A percentile compares a stretch with the other conserved stretches of the same genome.
phyloP scores from a whole-genome alignment of 495 filamentous ascomycete genomes.

The Tuber umbilicatum region DNA sequence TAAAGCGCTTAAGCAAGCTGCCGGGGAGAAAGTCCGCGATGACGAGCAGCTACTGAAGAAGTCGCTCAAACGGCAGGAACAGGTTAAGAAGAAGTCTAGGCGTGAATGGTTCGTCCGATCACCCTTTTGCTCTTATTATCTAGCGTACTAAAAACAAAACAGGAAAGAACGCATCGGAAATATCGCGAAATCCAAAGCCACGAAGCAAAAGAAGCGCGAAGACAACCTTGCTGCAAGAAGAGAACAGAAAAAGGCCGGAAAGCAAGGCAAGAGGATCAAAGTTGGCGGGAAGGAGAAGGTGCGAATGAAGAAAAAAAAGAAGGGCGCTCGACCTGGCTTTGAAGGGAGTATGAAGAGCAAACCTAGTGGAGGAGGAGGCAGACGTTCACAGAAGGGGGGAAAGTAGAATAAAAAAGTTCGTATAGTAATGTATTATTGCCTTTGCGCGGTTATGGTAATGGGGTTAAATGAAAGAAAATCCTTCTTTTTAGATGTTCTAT shows the following conservation, averaged over 20 bases:
- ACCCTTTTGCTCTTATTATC: no score
- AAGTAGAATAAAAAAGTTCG: not conserved
- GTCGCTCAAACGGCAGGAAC: slow-evolving; percentile 86
- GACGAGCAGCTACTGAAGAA: slow-evolving; percentile 87
- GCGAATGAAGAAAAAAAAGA: slow-evolving; percentile 50
- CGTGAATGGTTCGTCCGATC: slow-evolving; percentile 59
- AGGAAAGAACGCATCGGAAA: slow-evolving; percentile 64
- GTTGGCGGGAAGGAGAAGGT: slow-evolving; percentile 43
- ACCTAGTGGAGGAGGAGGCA: not conserved
- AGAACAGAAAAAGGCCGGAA: slow-evolving; percentile 64
- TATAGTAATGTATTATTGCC: not conserved
- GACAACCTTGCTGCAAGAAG: slow-evolving; percentile 76
- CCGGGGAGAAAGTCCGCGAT: slow-evolving; percentile 85
- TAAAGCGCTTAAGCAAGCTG: slow-evolving; percentile 78
- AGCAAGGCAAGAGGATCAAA: slow-evolving; percentile 58
- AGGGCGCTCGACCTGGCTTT: slow-evolving; percentile 65
- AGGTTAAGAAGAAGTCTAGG: slow-evolving; percentile 79
- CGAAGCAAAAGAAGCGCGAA: slow-evolving; percentile 80
- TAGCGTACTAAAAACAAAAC: slow-evolving; percentile 8
- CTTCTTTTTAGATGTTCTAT: not conserved
- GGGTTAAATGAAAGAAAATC: not conserved
- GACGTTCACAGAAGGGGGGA: not conserved
- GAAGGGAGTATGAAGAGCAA: slow-evolving; percentile 74
- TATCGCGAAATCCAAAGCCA: slow-evolving; percentile 66
- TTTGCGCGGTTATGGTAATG: not conserved